Evolutionary conservation across 441 rosid genomes (phyloP).

Genomic region (Macaranga tanarius): DNA sequence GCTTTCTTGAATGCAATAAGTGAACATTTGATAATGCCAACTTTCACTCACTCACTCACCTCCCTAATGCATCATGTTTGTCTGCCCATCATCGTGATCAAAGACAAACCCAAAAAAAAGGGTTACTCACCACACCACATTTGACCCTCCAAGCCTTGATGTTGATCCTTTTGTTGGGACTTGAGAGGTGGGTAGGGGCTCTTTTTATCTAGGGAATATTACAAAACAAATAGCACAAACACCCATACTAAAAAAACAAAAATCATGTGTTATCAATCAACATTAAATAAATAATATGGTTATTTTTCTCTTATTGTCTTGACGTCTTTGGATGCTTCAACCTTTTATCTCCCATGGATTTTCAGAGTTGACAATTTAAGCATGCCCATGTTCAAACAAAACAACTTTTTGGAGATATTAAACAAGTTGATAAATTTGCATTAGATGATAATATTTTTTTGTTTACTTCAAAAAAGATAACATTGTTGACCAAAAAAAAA

Average conservation of each 20-base stretch:
- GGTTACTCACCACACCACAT: neutral
- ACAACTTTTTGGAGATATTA: slow-evolving; percentile 2
- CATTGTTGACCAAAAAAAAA: too few relatives aligned
- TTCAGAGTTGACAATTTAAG: slow-evolving; percentile 27
- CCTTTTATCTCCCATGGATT: neutral
- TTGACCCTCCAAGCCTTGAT: too few relatives aligned
- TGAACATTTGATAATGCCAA: slow-evolving; percentile 25
- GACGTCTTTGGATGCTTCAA: slow-evolving; percentile 24
- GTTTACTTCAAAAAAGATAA: too few relatives aligned
- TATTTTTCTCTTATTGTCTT: neutral
- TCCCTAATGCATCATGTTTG: slow-evolving; percentile 17
- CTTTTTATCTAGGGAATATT: slow-evolving; percentile 27
- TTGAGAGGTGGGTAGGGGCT: neutral
- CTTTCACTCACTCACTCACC: slow-evolving; percentile 19
- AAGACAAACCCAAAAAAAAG: slow-evolving; percentile 24
- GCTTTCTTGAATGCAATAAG: slow-evolving; percentile 50
- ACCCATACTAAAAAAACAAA: slow-evolving; percentile 7
- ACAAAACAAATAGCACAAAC: slow-evolving; percentile 28
- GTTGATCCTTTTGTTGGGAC: slow-evolving; percentile 29
- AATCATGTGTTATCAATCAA: neutral
- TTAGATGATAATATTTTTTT: neutral
- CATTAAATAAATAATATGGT: neutral
- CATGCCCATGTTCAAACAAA: slow-evolving; percentile 11
- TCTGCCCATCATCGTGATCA: slow-evolving; percentile 16
- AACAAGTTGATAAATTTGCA: slow-evolving; percentile 5